These are phyloP conservation scores for Nemania sp. DNA, from an alignment of 2,329 filamentous ascomycete genomes.

Conservation along the genomic window DNA sequence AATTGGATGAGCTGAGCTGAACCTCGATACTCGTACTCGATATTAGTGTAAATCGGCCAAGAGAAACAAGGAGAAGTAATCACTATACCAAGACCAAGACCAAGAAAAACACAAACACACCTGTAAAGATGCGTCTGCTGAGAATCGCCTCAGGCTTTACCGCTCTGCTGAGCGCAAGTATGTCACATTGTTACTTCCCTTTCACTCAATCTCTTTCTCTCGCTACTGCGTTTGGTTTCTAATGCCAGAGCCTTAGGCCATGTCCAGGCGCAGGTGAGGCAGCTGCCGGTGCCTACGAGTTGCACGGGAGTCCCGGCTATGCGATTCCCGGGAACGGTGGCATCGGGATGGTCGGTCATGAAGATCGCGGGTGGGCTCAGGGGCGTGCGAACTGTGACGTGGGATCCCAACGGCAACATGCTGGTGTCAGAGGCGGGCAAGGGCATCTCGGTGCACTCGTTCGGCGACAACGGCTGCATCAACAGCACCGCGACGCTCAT, in stretches of 20 bases:
- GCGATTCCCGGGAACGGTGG: constrained; percentile 40
- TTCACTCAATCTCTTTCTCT: background rate
- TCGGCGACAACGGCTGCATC: constrained; percentile 46
- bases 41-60: too few species aligned
- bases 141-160: constrained; percentile 14
- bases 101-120: background rate
- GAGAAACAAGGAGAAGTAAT: too few species aligned
- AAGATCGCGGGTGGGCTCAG: constrained; percentile 45
- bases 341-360: constrained; percentile 44
- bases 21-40: background rate
- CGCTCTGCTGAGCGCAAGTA: constrained; percentile 23
- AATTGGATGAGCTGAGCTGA: background rate
- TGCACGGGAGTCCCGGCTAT: constrained; percentile 42
- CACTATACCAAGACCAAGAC: too few species aligned
- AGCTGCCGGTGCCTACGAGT: constrained; percentile 40
- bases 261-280: constrained; percentile 20
- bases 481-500: constrained; percentile 44
- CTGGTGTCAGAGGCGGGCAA: constrained; percentile 43
- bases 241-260: too few species aligned
- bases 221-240: background rate
- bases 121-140: constrained; percentile 20
- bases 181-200: background rate
- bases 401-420: constrained; percentile 44
- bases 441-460: constrained; percentile 46
- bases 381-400: constrained; percentile 43